These are phyloP conservation scores for Acanthamoeba culbertsoni DNA, from an alignment of 208 protist genomes.

Conservation along the genomic window DNA sequence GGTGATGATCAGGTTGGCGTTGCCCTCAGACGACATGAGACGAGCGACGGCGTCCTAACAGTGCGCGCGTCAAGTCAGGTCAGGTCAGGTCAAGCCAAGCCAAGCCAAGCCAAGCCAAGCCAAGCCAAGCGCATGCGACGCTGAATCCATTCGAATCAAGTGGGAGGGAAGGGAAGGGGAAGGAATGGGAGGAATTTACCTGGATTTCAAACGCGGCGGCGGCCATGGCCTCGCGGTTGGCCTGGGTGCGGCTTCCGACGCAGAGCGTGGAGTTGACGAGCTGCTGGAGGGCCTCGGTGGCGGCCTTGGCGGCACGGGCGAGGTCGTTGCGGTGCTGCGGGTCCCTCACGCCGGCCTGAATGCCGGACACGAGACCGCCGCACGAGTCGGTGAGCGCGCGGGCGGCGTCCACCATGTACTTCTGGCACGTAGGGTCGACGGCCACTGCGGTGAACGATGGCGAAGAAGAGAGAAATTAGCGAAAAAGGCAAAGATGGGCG, in stretches of 20 bases:
- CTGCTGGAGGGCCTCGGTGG: constrained; percentile 54
- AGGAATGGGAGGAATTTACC: too few species aligned
- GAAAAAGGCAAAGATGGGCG: neutral
- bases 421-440: constrained; percentile 44
- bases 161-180: too few species aligned
- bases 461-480: neutral
- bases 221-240: constrained; percentile 57
- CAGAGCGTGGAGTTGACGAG: constrained; percentile 55
- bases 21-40: constrained; percentile 59
- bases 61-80: neutral
- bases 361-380: constrained; percentile 24
- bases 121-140: too few species aligned
- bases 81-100: too few species aligned
- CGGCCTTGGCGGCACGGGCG: constrained; percentile 49
- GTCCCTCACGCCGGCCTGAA: constrained; percentile 52
- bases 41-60: constrained; percentile 39
- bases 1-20: constrained; percentile 50
- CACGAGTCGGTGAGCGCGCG: constrained; percentile 49
- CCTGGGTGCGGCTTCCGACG: constrained; percentile 48
- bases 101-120: too few species aligned
- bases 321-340: constrained; percentile 39
- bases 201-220: constrained; percentile 58
- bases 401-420: constrained; percentile 55
- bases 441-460: neutral
- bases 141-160: too few species aligned